These are phyloP conservation scores for Tulasnella sp. DNA, from an alignment of 768 basidiomycete genomes.

Conservation along the genomic window DNA sequence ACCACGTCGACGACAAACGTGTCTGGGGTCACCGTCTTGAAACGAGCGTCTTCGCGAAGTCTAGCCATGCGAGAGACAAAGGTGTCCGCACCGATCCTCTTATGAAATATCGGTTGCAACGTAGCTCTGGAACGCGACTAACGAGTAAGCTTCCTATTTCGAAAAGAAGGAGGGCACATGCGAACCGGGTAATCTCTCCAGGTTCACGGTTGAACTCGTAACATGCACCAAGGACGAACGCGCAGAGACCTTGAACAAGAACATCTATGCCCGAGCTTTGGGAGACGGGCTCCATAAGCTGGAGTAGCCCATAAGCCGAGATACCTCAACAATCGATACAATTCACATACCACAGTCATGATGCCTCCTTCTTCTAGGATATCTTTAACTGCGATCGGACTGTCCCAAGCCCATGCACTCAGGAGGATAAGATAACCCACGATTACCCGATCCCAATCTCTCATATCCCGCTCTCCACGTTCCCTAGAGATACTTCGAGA, in stretches of 20 bases:
- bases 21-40: slow-evolving; percentile 86
- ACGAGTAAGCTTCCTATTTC: neutral
- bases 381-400: slow-evolving; percentile 78
- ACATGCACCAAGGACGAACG: slow-evolving; percentile 87
- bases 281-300: slow-evolving; percentile 95
- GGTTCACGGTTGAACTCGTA: slow-evolving; percentile 97
- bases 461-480: slow-evolving; percentile 55
- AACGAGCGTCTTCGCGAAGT: slow-evolving; percentile 86
- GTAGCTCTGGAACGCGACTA: slow-evolving; percentile 57
- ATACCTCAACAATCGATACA: neutral
- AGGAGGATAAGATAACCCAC: slow-evolving; percentile 80
- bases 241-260: slow-evolving; percentile 82
- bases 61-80: slow-evolving; percentile 82
- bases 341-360: slow-evolving; percentile 63
- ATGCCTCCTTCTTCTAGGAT: slow-evolving; percentile 85
- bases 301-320: slow-evolving; percentile 4
- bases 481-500: slow-evolving; percentile 64
- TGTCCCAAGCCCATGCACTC: slow-evolving; percentile 96
- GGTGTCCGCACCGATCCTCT: slow-evolving; percentile 81
- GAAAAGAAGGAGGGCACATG: neutral
- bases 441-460: slow-evolving; percentile 89
- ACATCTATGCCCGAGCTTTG: slow-evolving; percentile 82
- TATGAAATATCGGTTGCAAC: slow-evolving; percentile 80
- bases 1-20: slow-evolving; percentile 50
- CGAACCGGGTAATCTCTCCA: slow-evolving; percentile 88